These are phyloP conservation scores for Arthromyces matolae DNA, from an alignment of 768 basidiomycete genomes.

Conservation along the genomic window DNA sequence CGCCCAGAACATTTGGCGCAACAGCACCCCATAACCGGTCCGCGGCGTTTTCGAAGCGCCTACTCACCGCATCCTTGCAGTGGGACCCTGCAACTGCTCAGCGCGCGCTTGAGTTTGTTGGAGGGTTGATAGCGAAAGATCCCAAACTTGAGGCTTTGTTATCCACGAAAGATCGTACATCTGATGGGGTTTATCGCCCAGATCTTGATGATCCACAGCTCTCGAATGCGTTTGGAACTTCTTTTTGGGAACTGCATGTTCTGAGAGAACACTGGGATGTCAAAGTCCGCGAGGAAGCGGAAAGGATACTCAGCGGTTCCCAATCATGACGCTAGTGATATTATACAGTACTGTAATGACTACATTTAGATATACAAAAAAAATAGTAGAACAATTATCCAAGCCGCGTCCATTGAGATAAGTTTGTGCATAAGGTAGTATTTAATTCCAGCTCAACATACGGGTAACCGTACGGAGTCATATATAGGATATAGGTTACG, in stretches of 20 bases:
- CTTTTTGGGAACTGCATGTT: constrained; percentile 80
- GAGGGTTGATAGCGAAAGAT: constrained; percentile 69
- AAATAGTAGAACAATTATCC: constrained; percentile 9
- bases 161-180: constrained; percentile 79
- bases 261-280: constrained; percentile 64
- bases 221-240: constrained; percentile 76
- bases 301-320: constrained; percentile 45
- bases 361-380: constrained; percentile 14
- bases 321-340: constrained; percentile 28
- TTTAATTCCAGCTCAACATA: constrained; percentile 8
- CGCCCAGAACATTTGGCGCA: constrained; percentile 57
- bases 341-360: constrained; percentile 19
- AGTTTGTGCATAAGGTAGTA: neutral
- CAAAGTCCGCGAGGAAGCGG: constrained; percentile 64
- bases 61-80: constrained; percentile 74
- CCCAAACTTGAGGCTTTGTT: constrained; percentile 80
- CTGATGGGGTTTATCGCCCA: constrained; percentile 80
- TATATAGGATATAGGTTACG: neutral
- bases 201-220: constrained; percentile 89
- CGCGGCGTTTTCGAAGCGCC: constrained; percentile 92
- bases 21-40: constrained; percentile 67
- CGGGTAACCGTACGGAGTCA: constrained; percentile 2
- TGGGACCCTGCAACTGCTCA: constrained; percentile 70
- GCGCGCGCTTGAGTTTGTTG: constrained; percentile 72
- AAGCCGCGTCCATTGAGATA: constrained; percentile 3